A percentile compares a stretch with the other conserved stretches of the same genome.
Evolutionary conservation across 2,329 filamentous ascomycete genomes (phyloP).

Genomic region (Phoma sp.): DNA sequence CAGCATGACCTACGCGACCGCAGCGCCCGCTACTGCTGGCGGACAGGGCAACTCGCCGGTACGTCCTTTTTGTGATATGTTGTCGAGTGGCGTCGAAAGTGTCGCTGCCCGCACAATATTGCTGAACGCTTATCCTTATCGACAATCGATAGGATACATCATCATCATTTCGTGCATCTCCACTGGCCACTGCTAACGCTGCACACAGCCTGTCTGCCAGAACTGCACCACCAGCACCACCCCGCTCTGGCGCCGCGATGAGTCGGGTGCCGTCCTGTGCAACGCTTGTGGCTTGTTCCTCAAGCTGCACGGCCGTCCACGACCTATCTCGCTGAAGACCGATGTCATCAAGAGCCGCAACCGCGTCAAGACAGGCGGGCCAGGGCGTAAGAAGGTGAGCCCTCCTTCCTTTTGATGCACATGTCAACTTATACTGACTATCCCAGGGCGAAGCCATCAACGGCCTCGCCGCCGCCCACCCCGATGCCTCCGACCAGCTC

Average conservation of each 20-base stretch:
- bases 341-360: slow-evolving; percentile 99
- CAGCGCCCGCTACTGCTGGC: slow-evolving; percentile 69
- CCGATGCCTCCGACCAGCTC: slow-evolving; percentile 63
- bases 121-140: slow-evolving; percentile 55
- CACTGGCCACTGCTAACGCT: slow-evolving; percentile 14
- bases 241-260: slow-evolving; percentile 95
- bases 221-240: slow-evolving; percentile 97
- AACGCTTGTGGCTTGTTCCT: slow-evolving; percentile 98
- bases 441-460: slow-evolving; percentile 51
- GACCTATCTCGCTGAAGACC: slow-evolving; percentile 96
- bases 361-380: slow-evolving; percentile 85
- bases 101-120: slow-evolving; percentile 17
- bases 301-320: slow-evolving; percentile 91
- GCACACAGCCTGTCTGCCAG: slow-evolving; percentile 85
- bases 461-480: slow-evolving; percentile 62
- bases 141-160: slow-evolving; percentile 41
- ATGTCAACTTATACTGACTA: slow-evolving; percentile 11
- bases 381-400: slow-evolving; percentile 82
- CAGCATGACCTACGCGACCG: slow-evolving; percentile 67
- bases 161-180: slow-evolving; percentile 5
- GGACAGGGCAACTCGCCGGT: slow-evolving; percentile 66
- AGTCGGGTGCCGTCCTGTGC: slow-evolving; percentile 93
- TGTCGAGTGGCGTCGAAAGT: slow-evolving; percentile 38
- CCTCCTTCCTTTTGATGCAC: not conserved
- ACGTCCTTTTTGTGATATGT: slow-evolving; percentile 40